Conservation (phyloP, 192 early-diverging fungal genomes). For the Neocallimastix lanati region DNA sequence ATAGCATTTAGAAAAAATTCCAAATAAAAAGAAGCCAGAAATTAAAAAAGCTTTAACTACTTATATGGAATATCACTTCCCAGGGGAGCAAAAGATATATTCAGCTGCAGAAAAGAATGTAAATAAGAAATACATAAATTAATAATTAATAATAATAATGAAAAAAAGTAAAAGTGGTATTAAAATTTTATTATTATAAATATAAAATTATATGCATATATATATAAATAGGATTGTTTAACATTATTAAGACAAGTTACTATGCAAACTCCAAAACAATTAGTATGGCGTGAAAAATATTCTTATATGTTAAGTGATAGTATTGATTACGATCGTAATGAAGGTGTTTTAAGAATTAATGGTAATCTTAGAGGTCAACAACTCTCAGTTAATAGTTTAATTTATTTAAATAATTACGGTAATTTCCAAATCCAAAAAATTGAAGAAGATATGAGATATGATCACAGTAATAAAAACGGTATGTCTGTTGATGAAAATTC, state of each 20-base stretch:
- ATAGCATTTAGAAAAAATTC: slow-evolving; percentile 43
- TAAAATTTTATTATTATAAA: no score
- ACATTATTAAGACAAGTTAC: slow-evolving; percentile 59
- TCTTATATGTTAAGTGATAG: slow-evolving; percentile 73
- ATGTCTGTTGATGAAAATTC: slow-evolving; percentile 19
- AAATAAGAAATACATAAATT: neutral
- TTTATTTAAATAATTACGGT: slow-evolving; percentile 82
- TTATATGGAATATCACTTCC: slow-evolving; percentile 77
- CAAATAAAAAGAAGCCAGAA: slow-evolving; percentile 39
- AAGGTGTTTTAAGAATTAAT: slow-evolving; percentile 49
- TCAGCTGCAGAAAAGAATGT: slow-evolving; percentile 27
- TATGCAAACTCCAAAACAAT: slow-evolving; percentile 51
- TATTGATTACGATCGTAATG: slow-evolving; percentile 42
- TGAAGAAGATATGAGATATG: neutral
- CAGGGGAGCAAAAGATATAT: slow-evolving; percentile 55
- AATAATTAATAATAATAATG: neutral
- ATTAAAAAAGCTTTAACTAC: slow-evolving; percentile 69
- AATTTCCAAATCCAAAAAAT: slow-evolving; percentile 80
- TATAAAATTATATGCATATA: no score
- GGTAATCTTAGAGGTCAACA: slow-evolving; percentile 71
- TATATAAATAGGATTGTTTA: slow-evolving; percentile 25
- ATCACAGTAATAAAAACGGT: slow-evolving; percentile 9
- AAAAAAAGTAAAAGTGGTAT: no score
- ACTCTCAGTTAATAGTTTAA: slow-evolving; percentile 75
- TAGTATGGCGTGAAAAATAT: slow-evolving; percentile 71